Conservation (phyloP, 2,329 filamentous ascomycete genomes). For the Phyllosticta citriasiana region DNA sequence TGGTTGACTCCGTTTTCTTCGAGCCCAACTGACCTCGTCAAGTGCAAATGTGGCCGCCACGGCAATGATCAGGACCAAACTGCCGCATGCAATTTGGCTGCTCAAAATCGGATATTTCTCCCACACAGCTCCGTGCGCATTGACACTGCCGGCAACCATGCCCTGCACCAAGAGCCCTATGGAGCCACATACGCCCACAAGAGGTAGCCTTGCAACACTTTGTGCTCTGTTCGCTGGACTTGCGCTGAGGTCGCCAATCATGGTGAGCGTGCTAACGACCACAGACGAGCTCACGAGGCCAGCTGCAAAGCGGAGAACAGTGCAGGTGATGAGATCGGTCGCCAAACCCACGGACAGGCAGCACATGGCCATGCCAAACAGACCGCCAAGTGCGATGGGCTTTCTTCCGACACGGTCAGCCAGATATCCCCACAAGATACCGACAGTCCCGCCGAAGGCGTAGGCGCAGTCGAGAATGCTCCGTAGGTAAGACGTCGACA, state of each 20-base stretch:
- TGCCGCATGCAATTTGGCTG: slow-evolving; percentile 35
- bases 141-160: slow-evolving; percentile 32
- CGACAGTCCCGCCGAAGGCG: slow-evolving; percentile 35
- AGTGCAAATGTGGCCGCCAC: slow-evolving; percentile 30
- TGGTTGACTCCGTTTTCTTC: background rate
- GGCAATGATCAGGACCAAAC: slow-evolving; percentile 32
- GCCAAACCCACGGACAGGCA: slow-evolving; percentile 39
- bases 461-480: slow-evolving; percentile 41
- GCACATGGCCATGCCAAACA: slow-evolving; percentile 35
- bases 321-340: slow-evolving; percentile 31
- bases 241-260: slow-evolving; percentile 36
- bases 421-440: slow-evolving; percentile 36
- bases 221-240: slow-evolving; percentile 27
- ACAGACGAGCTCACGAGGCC: slow-evolving; percentile 36
- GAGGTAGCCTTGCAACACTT: slow-evolving; percentile 34
- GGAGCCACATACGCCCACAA: slow-evolving; percentile 36
- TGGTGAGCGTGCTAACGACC: slow-evolving; percentile 35
- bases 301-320: slow-evolving; percentile 33
- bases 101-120: slow-evolving; percentile 33
- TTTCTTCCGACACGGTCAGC: slow-evolving; percentile 35
- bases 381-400: slow-evolving; percentile 34
- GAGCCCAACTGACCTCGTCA: slow-evolving; percentile 25
- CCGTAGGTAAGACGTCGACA: slow-evolving; percentile 36
- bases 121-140: slow-evolving; percentile 33
- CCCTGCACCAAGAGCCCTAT: slow-evolving; percentile 36